Conservation (phyloP, 768 basidiomycete species). For the Mycena latifolia region DNA sequence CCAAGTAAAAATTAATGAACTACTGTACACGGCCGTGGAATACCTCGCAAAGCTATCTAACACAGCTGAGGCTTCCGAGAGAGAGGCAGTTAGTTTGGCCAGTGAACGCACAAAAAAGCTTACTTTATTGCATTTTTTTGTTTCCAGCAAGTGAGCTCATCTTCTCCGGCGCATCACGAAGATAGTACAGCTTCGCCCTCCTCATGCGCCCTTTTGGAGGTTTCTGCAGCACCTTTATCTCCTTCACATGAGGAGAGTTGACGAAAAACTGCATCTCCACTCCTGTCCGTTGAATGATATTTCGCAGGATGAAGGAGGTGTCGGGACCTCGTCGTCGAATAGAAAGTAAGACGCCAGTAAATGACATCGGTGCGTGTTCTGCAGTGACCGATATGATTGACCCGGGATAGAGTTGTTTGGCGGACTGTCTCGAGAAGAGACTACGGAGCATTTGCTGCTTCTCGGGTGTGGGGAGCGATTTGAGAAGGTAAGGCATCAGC, state of each 20-base stretch:
- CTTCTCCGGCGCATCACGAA: slow-evolving; percentile 86
- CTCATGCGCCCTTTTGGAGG: slow-evolving; percentile 74
- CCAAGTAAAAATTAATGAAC: too few species aligned
- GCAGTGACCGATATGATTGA: slow-evolving; percentile 88
- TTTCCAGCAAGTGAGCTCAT: slow-evolving; percentile 79
- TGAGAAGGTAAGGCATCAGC: slow-evolving; percentile 79
- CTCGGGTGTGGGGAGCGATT: slow-evolving; percentile 73
- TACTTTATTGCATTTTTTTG: slow-evolving; percentile 46
- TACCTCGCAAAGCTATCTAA: too few species aligned
- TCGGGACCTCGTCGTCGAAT: slow-evolving; percentile 87
- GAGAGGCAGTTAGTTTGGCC: background rate
- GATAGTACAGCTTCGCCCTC: slow-evolving; percentile 86
- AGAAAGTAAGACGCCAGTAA: slow-evolving; percentile 90
- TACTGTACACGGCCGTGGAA: too few species aligned
- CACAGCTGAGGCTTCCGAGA: too few species aligned
- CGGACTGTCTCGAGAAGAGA: slow-evolving; percentile 80
- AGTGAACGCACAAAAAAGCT: background rate
- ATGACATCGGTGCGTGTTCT: slow-evolving; percentile 82
- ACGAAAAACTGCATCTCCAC: slow-evolving; percentile 95
- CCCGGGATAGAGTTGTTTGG: slow-evolving; percentile 79
- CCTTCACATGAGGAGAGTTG: slow-evolving; percentile 88
- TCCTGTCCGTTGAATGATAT: slow-evolving; percentile 91
- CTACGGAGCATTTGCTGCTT: slow-evolving; percentile 77
- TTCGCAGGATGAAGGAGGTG: slow-evolving; percentile 90
- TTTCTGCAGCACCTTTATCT: slow-evolving; percentile 82